phyloP scores from a whole-genome alignment of 441 rosid species.

The Gossypium aridum region DNA sequence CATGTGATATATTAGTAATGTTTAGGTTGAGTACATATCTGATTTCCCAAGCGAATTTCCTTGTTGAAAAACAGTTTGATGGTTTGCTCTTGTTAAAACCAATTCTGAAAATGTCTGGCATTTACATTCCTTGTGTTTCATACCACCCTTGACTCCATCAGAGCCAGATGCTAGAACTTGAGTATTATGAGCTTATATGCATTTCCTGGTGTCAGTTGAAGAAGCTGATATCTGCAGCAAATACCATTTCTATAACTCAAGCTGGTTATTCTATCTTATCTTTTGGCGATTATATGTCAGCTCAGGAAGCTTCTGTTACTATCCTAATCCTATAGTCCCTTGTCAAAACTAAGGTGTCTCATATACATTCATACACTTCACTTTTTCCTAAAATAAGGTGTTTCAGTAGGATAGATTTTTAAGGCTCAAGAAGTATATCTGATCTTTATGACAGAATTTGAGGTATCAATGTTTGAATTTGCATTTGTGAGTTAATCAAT shows the following conservation, averaged over 20 bases:
- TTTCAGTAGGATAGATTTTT: neutral
- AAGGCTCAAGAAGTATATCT: neutral
- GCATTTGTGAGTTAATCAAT: neutral
- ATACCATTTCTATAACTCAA: neutral
- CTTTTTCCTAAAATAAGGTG: neutral
- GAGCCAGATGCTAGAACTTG: neutral
- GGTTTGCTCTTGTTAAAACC: neutral
- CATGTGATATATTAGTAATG: neutral
- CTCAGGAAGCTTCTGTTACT: neutral
- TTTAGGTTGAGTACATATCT: neutral
- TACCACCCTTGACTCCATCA: neutral
- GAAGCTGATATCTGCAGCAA: neutral
- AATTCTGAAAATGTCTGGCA: neutral
- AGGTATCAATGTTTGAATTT: neutral
- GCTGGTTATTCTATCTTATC: neutral
- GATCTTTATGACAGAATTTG: neutral
- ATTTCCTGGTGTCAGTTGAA: neutral
- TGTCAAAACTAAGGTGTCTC: neutral
- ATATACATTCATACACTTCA: neutral
- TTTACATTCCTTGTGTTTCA: neutral
- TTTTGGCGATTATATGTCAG: neutral
- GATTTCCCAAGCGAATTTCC: neutral
- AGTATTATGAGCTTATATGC: neutral
- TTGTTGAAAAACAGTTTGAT: neutral
- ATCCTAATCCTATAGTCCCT: neutral